phyloP scores from a whole-genome alignment of 257 asterid species.

The Schizonepeta tenuifolia region DNA sequence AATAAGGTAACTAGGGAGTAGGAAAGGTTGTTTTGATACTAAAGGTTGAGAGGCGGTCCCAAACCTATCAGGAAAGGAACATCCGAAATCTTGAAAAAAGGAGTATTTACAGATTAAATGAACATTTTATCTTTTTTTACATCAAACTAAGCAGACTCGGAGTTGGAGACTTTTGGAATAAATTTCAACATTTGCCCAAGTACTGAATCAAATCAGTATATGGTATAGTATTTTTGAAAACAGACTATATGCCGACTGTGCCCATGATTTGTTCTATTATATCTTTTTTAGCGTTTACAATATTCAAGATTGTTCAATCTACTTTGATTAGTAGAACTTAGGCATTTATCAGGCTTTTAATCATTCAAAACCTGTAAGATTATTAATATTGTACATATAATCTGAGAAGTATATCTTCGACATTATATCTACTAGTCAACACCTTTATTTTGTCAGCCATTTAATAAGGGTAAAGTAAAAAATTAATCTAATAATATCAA shows the following conservation, averaged over 20 bases:
- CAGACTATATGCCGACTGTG: no score
- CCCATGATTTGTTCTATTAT: no score
- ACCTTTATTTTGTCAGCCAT: not conserved
- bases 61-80: no score
- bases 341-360: not conserved
- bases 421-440: not conserved
- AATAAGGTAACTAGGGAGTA: not conserved
- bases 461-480: not conserved
- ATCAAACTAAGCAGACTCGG: no score
- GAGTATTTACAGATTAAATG: not conserved
- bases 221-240: no score
- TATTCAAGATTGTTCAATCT: no score
- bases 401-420: not conserved
- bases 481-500: not conserved
- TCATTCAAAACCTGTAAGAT: not conserved
- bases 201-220: no score
- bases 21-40: not conserved
- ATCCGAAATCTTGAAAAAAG: no score
- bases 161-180: no score
- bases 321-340: not conserved
- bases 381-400: not conserved
- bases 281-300: no score
- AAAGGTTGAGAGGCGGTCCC: not conserved
- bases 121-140: not conserved
- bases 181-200: no score